Evolutionary conservation across 2,329 filamentous ascomycete genomes (phyloP), one percentile per base, ranked within the genome.

Genomic region (Aspergillus persii): DNA sequence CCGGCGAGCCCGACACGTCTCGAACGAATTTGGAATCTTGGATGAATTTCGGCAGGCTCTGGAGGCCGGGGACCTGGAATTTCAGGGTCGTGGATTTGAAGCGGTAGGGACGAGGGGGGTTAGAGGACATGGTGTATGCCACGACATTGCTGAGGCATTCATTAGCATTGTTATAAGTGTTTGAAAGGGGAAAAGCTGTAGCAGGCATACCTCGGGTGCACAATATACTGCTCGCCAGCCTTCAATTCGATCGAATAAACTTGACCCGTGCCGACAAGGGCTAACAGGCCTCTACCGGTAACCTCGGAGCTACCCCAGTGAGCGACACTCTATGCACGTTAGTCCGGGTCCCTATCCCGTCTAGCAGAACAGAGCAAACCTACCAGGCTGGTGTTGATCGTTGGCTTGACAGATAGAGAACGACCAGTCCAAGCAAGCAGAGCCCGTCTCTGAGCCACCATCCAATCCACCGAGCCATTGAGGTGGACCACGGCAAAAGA

Each of bases 341-440:
- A 83, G 80, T 66, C 30, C 36, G 30, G 56, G 27, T 30, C 15
- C 18, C 47, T 36, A 29, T 11, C 18, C 8, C 15, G 33, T 11
- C 4, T 29, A 23, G 18, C 4, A 9, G 1, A 6, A 27, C 6
- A 26, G 27, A 50, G 9, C 30, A 18, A 29, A 71, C 77, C 59
- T 70, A 85, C 88, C 71, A 97, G 83, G 63, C 84, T 84, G 48
- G 83, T 84, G 68, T 92, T 93, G 64, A 96, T 81, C 50, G 86
- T 88, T 2, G 93, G 91, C 39, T 86, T 87, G 49, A 95, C 83
- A 15, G 83, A 81, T 56, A 99, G 81, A 0, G 91, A 92, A 73
- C 96, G 91, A 30, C 95, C 95, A 0, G 94, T 96, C 95, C 95
- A 99, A 56, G 95, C 95, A n/a, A 98, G 82, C 55, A 99, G 82